These are phyloP conservation scores for Globisporangium megalacanthum DNA, from an alignment of 352 stramenopile species.

Conservation along the genomic window DNA sequence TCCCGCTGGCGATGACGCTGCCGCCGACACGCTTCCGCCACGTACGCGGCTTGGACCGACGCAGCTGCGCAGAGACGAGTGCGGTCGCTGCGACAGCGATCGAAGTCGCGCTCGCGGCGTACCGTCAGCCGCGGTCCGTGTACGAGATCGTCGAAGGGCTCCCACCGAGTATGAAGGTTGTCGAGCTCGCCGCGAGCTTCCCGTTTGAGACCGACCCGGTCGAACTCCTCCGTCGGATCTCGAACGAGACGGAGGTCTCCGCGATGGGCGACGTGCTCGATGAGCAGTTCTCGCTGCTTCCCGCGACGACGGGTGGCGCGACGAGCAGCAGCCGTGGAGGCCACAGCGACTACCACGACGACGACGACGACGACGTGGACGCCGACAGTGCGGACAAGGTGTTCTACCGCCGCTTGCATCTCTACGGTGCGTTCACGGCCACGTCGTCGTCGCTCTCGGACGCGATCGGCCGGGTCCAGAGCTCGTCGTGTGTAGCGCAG, in stretches of 20 bases:
- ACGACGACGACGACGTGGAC: slow-evolving; percentile 4
- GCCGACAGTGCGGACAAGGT: slow-evolving; percentile 12
- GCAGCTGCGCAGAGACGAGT: slow-evolving; percentile 22
- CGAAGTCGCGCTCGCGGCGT: slow-evolving; percentile 39
- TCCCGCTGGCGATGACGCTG: slow-evolving; percentile 50
- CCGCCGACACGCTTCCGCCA: slow-evolving; percentile 21
- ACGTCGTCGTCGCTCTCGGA: slow-evolving; percentile 13
- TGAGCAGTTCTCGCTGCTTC: slow-evolving; percentile 37
- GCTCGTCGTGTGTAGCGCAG: slow-evolving; percentile 25
- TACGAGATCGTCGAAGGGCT: slow-evolving; percentile 47
- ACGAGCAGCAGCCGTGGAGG: neutral
- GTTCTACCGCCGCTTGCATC: slow-evolving; percentile 39
- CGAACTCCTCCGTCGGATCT: slow-evolving; percentile 25
- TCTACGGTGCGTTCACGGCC: slow-evolving; percentile 38
- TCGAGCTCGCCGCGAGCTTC: slow-evolving; percentile 43
- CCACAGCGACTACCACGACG: slow-evolving; percentile 11
- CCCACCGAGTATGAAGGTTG: slow-evolving; percentile 45
- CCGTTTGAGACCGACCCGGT: slow-evolving; percentile 28
- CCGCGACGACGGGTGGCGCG: slow-evolving; percentile 9
- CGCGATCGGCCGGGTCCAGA: slow-evolving; percentile 24
- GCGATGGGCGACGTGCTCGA: slow-evolving; percentile 11
- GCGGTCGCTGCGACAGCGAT: slow-evolving; percentile 45
- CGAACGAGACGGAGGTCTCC: slow-evolving; percentile 13
- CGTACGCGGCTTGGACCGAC: slow-evolving; percentile 20
- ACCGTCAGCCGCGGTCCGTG: slow-evolving; percentile 21